Evolutionary conservation across 345 rosid genomes (phyloP).

Genomic region (Melastoma malabathricum): DNA sequence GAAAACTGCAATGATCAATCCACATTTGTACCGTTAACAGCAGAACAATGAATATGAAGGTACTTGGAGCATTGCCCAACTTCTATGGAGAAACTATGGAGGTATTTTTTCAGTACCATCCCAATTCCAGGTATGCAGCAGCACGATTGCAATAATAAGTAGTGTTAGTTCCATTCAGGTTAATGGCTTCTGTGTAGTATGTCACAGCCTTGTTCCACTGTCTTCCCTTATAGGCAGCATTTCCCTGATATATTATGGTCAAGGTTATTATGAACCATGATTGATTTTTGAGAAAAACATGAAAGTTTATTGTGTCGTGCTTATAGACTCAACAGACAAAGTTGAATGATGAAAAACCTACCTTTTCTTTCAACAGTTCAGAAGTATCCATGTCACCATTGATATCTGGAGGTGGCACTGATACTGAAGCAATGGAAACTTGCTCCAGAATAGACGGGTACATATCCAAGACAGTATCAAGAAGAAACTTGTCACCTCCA

Average conservation of each 20-base stretch:
- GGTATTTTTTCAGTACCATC: conserved; percentile 31
- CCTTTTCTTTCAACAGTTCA: conserved; percentile 85
- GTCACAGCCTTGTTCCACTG: conserved; percentile 82
- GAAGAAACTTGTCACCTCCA: conserved; percentile 88
- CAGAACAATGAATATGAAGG: not conserved
- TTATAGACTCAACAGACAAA: too few relatives aligned
- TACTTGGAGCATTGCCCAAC: not conserved
- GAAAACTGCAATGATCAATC: conserved; percentile 40
- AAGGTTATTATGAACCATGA: conserved; percentile 1
- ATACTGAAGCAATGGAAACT: conserved; percentile 40
- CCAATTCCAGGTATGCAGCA: conserved; percentile 75
- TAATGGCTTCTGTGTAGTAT: conserved; percentile 79
- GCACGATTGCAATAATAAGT: conserved; percentile 76
- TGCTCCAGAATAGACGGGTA: conserved; percentile 71
- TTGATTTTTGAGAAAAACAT: not conserved
- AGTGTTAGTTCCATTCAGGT: conserved; percentile 53
- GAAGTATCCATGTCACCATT: conserved; percentile 54
- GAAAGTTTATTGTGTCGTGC: too few relatives aligned
- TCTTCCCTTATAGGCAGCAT: conserved; percentile 68
- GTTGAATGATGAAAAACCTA: conserved; percentile 11
- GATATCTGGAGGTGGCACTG: conserved; percentile 31
- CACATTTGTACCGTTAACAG: not conserved
- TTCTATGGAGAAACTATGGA: not conserved
- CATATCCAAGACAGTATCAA: conserved; percentile 71
- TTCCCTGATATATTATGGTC: conserved; percentile 47